phyloP scores from a whole-genome alignment of 2,329 filamentous ascomycete genomes.

The Fusarium pseudograminearum region DNA sequence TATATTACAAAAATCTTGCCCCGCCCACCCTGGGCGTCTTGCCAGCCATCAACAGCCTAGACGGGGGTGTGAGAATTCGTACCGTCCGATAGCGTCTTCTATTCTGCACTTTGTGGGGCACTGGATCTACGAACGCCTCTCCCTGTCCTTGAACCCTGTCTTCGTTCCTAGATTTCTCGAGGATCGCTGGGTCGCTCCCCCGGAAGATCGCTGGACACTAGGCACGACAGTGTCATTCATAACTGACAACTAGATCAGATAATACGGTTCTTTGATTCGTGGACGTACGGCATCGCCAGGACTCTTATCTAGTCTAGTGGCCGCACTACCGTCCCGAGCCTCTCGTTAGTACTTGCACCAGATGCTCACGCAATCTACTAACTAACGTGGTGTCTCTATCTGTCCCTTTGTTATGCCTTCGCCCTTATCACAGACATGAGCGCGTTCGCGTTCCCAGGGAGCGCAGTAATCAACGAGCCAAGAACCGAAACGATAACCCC shows the following conservation, averaged over 20 bases:
- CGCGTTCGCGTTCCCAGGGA: slow-evolving; percentile 30
- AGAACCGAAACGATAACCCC: slow-evolving; percentile 12
- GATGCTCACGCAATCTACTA: slow-evolving; percentile 17
- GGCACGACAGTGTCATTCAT: background rate
- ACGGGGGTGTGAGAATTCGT: slow-evolving; percentile 11
- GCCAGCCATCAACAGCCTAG: slow-evolving; percentile 17
- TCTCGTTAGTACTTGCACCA: slow-evolving; percentile 25
- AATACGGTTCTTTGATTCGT: background rate
- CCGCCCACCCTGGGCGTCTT: slow-evolving; percentile 36
- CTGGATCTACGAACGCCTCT: slow-evolving; percentile 23
- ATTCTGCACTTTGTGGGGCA: slow-evolving; percentile 6
- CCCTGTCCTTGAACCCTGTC: slow-evolving; percentile 17
- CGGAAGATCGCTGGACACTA: slow-evolving; percentile 41
- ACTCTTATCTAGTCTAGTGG: slow-evolving; percentile 40
- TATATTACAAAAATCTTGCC: slow-evolving; percentile 21
- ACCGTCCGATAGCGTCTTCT: background rate
- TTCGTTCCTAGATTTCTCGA: slow-evolving; percentile 35
- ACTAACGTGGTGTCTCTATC: slow-evolving; percentile 33
- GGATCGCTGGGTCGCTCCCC: slow-evolving; percentile 34
- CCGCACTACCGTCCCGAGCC: slow-evolving; percentile 22
- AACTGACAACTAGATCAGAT: slow-evolving; percentile 12
- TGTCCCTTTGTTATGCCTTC: slow-evolving; percentile 40
- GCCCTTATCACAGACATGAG: slow-evolving; percentile 28
- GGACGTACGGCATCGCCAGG: background rate
- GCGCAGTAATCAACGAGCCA: slow-evolving; percentile 13